Evolutionary conservation across 257 asterid species (phyloP), one percentile per base, ranked within the genome.

Genomic region (Phtheirospermum japonicum): DNA sequence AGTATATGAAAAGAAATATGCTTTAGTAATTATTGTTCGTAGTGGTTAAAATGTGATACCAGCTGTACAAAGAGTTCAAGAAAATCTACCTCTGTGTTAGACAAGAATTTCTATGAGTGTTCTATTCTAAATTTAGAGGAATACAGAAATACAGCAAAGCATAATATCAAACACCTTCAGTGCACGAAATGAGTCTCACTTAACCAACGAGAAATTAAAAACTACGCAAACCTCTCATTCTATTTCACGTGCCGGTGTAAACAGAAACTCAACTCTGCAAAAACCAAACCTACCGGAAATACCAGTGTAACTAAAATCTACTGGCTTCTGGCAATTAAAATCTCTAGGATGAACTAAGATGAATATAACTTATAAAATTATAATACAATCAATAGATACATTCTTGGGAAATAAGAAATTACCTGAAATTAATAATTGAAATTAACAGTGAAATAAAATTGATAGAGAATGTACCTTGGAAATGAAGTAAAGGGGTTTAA

Each of bases 401-500:
- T 36, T 57, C 7, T 11, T 43, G 46, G 18, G 36, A 20, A 33
- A 50, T 34, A 7, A n/a, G 6, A 18, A 23, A 66, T n/a, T 23
- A 20, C 39, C 59, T 13, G 23, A 34, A 59, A 1, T 8, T 16
- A 48, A 48, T 8, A 6, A 9, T 36, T 6, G 33, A 20, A 33
- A 17, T 32, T 19, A 14, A 20, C 28, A 36, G 0, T 1, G 10
- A 66, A 48, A n/a, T 17, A 16, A 14, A 61, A 13, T 12, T 28
- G 28, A 18, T 9, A 46, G 19, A 8, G 43, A 40, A 7, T 23
- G 56, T 37, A 68, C 67, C 73, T 68, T 52, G 36, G 62, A 30
- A 26, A 28, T 17, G 49, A 16, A 49, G 54, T 2, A 12, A 48
- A 33, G 7, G 11, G 30, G 57, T 28, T 48, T 50, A 50, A 50